Evolutionary conservation across 192 early-diverging fungal genomes (phyloP), one percentile per base, ranked within the genome.

Genomic region (Rhizophagus clarus): DNA sequence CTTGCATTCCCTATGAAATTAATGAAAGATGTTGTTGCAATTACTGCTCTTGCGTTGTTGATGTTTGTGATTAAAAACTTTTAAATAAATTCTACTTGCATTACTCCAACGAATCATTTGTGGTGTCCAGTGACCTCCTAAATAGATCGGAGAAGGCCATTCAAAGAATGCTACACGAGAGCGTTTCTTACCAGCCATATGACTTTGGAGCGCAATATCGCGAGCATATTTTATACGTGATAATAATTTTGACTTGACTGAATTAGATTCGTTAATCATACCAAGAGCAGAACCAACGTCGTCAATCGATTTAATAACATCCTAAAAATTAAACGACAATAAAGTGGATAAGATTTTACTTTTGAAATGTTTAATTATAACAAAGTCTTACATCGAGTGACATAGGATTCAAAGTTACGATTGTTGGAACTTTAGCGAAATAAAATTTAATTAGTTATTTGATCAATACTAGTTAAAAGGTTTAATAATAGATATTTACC

Each of bases 81-180:
- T n/a, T n/a, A 49, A 51, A 51, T 49, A 49, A 49, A 22, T 20
- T 20, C 6, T 86, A 9, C 85, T 28, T 29, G 4, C 63, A 64
- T 64, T 64, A 64, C 63, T 83, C 22, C 83, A 73, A 15, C 86
- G 81, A 31, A 89, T 87, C 49, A 89, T 82, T 70, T 89, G 85
- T 2, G 88, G 84, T 10, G 88, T 89, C 88, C 88, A 89, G 49
- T 89, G 88, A 20, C 88, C 88, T 4, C 85, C 88, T 24, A 83
- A 72, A 70, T 82, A 89, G n/a, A 89, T 85, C 24, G 88, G 88
- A 28, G 82, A 87, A 17, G 82, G 80, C 88, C 88, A 89, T 42
- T 89, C 88, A 77, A 85, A 80, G 78, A 89, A 88, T 74, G 82
- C 83, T 61, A 87, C 86, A 26, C 60, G 81, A 60, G 79, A 74